Evolutionary conservation across 2,329 filamentous ascomycete genomes (phyloP).

Genomic region (Sporothrix curviconia): DNA sequence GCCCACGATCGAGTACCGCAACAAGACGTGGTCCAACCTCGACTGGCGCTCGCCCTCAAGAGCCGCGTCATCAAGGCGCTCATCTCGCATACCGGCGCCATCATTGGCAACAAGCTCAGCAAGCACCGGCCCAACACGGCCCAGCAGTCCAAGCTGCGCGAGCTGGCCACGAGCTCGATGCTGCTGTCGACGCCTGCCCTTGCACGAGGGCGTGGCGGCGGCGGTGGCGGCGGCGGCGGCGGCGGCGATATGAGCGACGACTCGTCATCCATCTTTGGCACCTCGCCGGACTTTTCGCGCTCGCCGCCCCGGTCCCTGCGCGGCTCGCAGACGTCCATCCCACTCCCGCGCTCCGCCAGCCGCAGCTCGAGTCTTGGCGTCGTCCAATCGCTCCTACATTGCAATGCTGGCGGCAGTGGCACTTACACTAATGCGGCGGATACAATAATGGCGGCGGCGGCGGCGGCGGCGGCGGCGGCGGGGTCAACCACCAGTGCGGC

Average conservation of each 20-base stretch:
- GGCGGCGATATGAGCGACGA: slow-evolving; percentile 47
- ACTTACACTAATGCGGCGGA: too few species aligned
- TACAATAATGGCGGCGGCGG: background rate
- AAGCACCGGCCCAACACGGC: slow-evolving; percentile 77
- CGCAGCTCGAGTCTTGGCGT: slow-evolving; percentile 48
- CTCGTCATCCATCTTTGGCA: slow-evolving; percentile 48
- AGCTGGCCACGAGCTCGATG: slow-evolving; percentile 73
- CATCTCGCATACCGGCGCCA: slow-evolving; percentile 90
- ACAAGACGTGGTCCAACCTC: slow-evolving; percentile 98
- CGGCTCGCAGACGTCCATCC: slow-evolving; percentile 43
- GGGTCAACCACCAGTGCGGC: slow-evolving; percentile 13
- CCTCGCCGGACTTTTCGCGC: slow-evolving; percentile 51
- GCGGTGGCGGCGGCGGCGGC: too few species aligned
- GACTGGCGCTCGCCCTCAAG: slow-evolving; percentile 88
- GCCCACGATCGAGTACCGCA: slow-evolving; percentile 91
- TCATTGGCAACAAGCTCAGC: slow-evolving; percentile 94
- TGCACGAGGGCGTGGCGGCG: too few species aligned
- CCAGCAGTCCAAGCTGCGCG: slow-evolving; percentile 71
- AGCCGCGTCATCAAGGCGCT: slow-evolving; percentile 90
- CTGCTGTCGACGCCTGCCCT: slow-evolving; percentile 45
- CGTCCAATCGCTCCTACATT: slow-evolving; percentile 37
- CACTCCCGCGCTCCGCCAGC: slow-evolving; percentile 39
- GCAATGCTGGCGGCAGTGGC: slow-evolving; percentile 17
- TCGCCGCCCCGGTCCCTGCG: slow-evolving; percentile 50
- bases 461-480: background rate